These are phyloP conservation scores for Casuarina equisetifolia DNA, from an alignment of 306 rosid genomes.

Conservation along the genomic window DNA sequence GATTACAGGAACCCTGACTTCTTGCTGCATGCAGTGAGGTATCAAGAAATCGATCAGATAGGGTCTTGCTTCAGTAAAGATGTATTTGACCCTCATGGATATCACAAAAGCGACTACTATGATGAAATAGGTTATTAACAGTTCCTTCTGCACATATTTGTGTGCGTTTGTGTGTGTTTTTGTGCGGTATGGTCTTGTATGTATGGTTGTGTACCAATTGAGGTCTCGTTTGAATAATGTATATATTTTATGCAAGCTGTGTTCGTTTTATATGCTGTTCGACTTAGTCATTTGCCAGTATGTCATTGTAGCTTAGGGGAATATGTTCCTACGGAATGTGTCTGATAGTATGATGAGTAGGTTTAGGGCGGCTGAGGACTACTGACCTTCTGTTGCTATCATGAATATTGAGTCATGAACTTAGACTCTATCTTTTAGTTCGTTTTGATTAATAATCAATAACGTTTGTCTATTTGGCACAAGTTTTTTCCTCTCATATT, in stretches of 20 bases:
- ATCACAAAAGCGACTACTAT: conserved; percentile 77
- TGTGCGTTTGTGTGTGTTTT: neutral
- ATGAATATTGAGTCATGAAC: neutral
- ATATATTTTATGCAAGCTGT: neutral
- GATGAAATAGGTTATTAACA: conserved; percentile 71
- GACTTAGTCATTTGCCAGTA: neutral
- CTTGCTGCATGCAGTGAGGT: conserved; percentile 89
- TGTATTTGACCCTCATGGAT: conserved; percentile 97
- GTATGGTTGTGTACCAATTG: neutral
- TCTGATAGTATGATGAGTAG: neutral
- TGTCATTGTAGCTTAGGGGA: neutral
- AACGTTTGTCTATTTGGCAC: neutral
- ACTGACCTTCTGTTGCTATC: neutral
- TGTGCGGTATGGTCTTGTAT: neutral
- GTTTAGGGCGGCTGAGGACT: neutral
- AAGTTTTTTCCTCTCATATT: neutral
- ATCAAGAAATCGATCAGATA: conserved; percentile 90
- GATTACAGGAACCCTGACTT: conserved; percentile 95
- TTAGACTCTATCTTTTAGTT: neutral
- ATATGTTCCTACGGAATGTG: neutral
- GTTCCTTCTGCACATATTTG: conserved; percentile 24
- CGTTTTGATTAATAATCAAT: neutral
- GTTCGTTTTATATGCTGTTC: neutral
- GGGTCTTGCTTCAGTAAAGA: conserved; percentile 98
- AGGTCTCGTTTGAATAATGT: neutral